A percentile compares a stretch with the other conserved stretches of the same genome.
phyloP scores from a whole-genome alignment of 495 filamentous ascomycete species.

The Talaromyces stipitatus region DNA sequence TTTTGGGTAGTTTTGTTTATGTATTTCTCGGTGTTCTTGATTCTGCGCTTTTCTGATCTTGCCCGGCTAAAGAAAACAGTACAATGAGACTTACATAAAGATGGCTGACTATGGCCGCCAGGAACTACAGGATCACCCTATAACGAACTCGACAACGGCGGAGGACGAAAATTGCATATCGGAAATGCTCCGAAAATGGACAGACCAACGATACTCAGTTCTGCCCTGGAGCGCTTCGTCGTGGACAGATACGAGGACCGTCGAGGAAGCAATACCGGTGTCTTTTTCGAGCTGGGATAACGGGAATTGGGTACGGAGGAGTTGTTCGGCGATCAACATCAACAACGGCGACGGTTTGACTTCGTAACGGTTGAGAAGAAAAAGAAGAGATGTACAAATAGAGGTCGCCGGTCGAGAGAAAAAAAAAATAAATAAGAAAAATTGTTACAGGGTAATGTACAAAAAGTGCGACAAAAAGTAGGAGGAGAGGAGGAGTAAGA shows the following conservation, averaged over 20 bases:
- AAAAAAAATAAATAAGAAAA: conserved; percentile 15
- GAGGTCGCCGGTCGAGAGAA: conserved; percentile 2
- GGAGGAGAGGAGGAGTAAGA: conserved; percentile 21
- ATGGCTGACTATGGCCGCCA: neutral
- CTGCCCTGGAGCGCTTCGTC: neutral
- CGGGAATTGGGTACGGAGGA: neutral
- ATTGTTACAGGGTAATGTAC: conserved; percentile 27
- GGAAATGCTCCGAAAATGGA: neutral
- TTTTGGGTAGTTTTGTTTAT: neutral
- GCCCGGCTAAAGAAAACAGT: neutral
- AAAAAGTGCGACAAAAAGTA: conserved; percentile 21
- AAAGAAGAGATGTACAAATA: neutral
- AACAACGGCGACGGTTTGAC: neutral
- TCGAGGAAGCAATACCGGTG: neutral
- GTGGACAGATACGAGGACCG: neutral
- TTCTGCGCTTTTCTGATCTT: neutral
- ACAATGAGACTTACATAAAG: neutral
- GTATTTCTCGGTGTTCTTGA: neutral
- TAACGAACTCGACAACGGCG: neutral
- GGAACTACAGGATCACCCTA: neutral
- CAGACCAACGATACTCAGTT: neutral
- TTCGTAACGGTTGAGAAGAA: neutral
- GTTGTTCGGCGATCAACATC: neutral
- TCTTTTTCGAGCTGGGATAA: neutral
- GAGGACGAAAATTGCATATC: neutral